Evolutionary conservation across 2,329 filamentous ascomycete species (phyloP).

Genomic region (Rutstroemia sp.): DNA sequence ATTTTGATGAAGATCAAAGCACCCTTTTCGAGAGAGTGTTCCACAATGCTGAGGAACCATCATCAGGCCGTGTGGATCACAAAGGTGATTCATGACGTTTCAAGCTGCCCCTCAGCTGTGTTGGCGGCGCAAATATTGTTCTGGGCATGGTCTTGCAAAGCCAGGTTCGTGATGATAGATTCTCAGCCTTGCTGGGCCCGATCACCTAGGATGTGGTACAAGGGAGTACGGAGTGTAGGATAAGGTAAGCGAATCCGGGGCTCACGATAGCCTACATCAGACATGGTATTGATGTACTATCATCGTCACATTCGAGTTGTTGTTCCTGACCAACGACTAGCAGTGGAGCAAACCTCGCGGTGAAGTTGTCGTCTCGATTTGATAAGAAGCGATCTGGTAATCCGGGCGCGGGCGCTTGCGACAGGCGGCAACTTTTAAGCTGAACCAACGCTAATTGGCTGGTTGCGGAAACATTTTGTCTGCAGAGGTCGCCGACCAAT

Average conservation of each 20-base stretch:
- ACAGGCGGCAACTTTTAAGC: background rate
- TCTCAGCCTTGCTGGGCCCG: constrained; percentile 7
- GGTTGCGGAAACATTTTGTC: constrained; percentile 1
- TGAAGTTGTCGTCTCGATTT: background rate
- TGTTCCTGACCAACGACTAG: background rate
- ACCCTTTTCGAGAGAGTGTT: background rate
- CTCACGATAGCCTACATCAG: background rate
- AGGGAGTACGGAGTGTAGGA: background rate
- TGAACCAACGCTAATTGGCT: constrained; percentile 8
- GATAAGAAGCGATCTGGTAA: background rate
- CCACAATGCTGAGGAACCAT: constrained; percentile 5
- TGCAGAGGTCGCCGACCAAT: constrained; percentile 9
- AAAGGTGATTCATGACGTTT: constrained; percentile 8
- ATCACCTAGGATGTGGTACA: constrained; percentile 5
- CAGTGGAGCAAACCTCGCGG: background rate
- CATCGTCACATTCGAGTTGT: background rate
- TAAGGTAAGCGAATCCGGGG: background rate
- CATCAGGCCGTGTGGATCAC: background rate
- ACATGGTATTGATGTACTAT: background rate
- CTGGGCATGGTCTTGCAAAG: background rate
- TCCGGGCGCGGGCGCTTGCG: background rate
- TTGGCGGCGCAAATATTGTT: constrained; percentile 2
- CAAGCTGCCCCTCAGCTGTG: constrained; percentile 5
- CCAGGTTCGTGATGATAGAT: constrained; percentile 1
- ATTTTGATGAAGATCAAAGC: constrained; percentile 5